Percentiles rank a stretch among this genome's conserved stretches.
These are phyloP conservation scores for Chrysopogon serrulatus DNA, from an alignment of 176 grass and related monocot genomes.

Conservation along the genomic window DNA sequence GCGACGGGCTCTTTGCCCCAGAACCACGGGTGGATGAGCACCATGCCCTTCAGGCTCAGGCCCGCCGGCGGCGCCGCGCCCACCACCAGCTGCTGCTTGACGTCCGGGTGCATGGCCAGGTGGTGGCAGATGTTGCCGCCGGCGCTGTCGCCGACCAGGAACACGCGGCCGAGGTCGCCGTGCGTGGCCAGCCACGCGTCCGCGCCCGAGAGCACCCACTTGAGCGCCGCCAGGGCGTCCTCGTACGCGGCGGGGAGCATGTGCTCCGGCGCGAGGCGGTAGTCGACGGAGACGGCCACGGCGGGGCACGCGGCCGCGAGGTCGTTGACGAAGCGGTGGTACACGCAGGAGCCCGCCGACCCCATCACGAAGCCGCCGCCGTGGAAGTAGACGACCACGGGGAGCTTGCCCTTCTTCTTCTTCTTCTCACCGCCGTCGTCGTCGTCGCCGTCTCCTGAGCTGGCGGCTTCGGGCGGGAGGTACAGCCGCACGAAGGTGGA, in stretches of 20 bases:
- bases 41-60: conserved; percentile 1
- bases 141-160: conserved; percentile 44
- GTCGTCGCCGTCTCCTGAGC: no score
- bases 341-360: conserved; percentile 15
- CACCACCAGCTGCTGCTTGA: no score
- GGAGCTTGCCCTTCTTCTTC: neutral
- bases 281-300: conserved; percentile 33
- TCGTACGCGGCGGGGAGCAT: conserved; percentile 44
- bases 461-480: conserved; percentile 10
- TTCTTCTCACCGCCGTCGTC: neutral
- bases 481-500: conserved; percentile 42
- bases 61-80: neutral
- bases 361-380: conserved; percentile 41
- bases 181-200: conserved; percentile 37
- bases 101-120: conserved; percentile 30
- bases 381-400: conserved; percentile 50
- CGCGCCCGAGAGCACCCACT: conserved; percentile 6
- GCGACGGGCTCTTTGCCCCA: conserved; percentile 24
- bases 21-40: conserved; percentile 54
- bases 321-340: conserved; percentile 51
- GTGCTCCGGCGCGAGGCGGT: conserved; percentile 41
- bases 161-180: conserved; percentile 19
- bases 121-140: conserved; percentile 52
- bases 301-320: neutral
- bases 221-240: conserved; percentile 26